A percentile compares a stretch with the other conserved stretches of the same genome.
Evolutionary conservation across 176 grass and related monocot genomes (phyloP).

Genomic region (Phoenix roebelenii): DNA sequence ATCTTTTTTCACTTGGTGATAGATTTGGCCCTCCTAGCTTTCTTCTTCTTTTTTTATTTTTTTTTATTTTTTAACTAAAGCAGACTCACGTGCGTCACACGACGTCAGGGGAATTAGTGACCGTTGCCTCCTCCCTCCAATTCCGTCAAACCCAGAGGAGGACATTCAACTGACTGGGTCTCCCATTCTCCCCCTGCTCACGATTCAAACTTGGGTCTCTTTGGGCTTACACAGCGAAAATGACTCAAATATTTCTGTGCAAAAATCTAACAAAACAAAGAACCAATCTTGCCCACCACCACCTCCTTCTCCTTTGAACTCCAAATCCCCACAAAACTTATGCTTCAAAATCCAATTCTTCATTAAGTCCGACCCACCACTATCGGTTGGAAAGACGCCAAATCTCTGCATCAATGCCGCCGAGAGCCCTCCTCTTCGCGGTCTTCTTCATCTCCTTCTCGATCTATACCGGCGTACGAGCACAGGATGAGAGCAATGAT

Average conservation of each 20-base stretch:
- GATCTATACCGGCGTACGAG: conserved; percentile 4
- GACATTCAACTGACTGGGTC: conserved; percentile 1
- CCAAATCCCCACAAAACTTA: conserved; percentile 17
- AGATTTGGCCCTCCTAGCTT: too few relatives aligned
- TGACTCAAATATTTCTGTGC: background rate
- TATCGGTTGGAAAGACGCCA: background rate
- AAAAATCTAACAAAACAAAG: conserved; percentile 3
- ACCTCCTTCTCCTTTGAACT: conserved; percentile 24
- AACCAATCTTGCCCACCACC: conserved; percentile 38
- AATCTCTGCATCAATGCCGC: conserved; percentile 12
- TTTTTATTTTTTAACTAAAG: too few relatives aligned
- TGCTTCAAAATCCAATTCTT: background rate
- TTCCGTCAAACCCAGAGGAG: background rate
- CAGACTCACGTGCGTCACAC: too few relatives aligned
- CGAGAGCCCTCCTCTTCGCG: conserved; percentile 16
- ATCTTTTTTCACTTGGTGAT: too few relatives aligned
- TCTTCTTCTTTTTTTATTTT: too few relatives aligned
- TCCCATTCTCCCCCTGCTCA: background rate
- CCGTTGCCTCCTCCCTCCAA: conserved; percentile 6
- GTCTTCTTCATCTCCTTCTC: conserved; percentile 11
- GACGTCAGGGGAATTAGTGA: background rate
- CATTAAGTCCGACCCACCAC: conserved; percentile 1
- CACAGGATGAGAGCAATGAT: conserved; percentile 39
- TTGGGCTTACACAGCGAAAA: background rate
- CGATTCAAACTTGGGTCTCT: too few relatives aligned